Evolutionary conservation across 129 eudicot species (phyloP).

Genomic region (Chrysanthemum seticuspe): DNA sequence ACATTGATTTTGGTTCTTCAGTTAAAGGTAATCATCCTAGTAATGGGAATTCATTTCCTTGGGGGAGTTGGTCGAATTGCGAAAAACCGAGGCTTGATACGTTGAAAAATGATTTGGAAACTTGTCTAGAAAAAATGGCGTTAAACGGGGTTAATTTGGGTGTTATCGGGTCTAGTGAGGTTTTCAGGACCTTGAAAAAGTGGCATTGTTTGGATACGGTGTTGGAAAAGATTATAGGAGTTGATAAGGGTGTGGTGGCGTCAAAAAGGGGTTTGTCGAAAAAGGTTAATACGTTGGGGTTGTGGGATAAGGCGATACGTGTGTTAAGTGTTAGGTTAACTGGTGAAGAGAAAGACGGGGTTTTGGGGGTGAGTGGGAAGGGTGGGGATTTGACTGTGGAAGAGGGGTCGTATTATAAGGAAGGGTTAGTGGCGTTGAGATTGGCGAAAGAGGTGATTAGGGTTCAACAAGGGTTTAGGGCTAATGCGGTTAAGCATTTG

Average conservation of each 20-base stretch:
- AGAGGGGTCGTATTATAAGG: constrained; percentile 59
- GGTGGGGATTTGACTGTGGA: constrained; percentile 31
- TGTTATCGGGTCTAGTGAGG: constrained; percentile 60
- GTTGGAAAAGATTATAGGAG: constrained; percentile 36
- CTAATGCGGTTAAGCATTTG: constrained; percentile 69
- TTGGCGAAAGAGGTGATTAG: constrained; percentile 84
- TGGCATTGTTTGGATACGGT: constrained; percentile 67
- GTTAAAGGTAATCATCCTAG: constrained; percentile 60
- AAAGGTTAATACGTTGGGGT: constrained; percentile 26
- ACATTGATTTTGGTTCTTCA: constrained; percentile 73
- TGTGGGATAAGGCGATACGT: constrained; percentile 82
- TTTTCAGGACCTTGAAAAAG: constrained; percentile 57
- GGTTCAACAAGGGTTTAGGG: constrained; percentile 79
- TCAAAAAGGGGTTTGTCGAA: constrained; percentile 23
- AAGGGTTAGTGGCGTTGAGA: constrained; percentile 68
- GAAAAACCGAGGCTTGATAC: constrained; percentile 48
- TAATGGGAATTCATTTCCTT: constrained; percentile 72
- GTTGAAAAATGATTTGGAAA: constrained; percentile 53
- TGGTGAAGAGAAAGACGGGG: constrained; percentile 45
- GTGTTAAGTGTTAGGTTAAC: constrained; percentile 49
- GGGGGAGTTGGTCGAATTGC: constrained; percentile 78
- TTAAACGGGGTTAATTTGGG: constrained; percentile 61
- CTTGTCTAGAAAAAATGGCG: constrained; percentile 66
- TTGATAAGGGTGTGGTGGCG: background rate
- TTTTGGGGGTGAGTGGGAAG: constrained; percentile 39